Percentiles rank a stretch among this genome's conserved stretches.
Evolutionary conservation across 176 grass and related monocot genomes (phyloP).

Genomic region (Themeda triandra): DNA sequence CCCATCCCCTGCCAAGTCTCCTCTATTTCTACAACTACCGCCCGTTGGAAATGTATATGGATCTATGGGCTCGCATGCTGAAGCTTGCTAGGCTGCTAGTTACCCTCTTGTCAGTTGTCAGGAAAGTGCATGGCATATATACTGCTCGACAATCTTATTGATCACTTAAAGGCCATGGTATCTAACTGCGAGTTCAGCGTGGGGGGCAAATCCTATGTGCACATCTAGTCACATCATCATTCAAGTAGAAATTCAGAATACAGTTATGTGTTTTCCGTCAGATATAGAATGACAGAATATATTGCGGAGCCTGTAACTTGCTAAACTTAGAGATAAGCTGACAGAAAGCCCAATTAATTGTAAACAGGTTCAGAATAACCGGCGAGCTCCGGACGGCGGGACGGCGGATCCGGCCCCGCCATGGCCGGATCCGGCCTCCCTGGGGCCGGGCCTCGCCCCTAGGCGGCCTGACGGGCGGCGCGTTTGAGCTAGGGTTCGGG

Average conservation of each 20-base stretch:
- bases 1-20: not conserved
- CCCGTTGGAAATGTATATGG: not conserved
- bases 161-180: not conserved
- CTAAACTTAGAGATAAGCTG: not conserved
- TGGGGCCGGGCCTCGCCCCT: too few species aligned
- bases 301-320: not conserved
- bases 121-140: not conserved
- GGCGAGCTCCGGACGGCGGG: too few species aligned
- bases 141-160: not conserved
- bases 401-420: too few species aligned
- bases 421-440: too few species aligned
- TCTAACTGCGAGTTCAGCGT: not conserved
- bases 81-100: not conserved
- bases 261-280: not conserved
- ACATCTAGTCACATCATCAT: not conserved
- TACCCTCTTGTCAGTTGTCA: not conserved
- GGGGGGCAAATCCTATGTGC: not conserved
- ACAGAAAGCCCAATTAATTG: not conserved
- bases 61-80: constrained; percentile 11
- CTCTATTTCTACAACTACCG: not conserved
- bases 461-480: too few species aligned
- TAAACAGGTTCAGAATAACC: not conserved
- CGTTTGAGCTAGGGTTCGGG: too few species aligned
- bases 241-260: not conserved
- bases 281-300: not conserved